phyloP scores from a whole-genome alignment of 2,329 filamentous ascomycete genomes.

The Verticillium nonalfalfae region DNA sequence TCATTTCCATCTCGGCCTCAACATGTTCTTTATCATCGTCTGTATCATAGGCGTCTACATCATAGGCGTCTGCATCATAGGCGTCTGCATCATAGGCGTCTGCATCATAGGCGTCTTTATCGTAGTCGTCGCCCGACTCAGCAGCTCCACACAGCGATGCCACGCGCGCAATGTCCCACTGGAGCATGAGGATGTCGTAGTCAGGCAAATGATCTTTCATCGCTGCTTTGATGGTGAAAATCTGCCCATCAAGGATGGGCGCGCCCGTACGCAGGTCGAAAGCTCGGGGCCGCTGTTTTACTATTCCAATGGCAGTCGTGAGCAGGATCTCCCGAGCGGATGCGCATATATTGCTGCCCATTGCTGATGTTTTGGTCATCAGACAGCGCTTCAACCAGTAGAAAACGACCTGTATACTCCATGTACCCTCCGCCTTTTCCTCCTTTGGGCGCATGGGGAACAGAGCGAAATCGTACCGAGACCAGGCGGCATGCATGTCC shows the following conservation, averaged over 20 bases:
- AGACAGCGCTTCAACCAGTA: neutral
- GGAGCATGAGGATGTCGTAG: neutral
- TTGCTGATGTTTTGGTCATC: neutral
- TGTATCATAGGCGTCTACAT: no score
- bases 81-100: no score
- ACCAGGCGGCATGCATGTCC: neutral
- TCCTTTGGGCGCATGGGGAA: neutral
- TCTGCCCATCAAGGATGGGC: neutral
- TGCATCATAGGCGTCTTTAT: neutral
- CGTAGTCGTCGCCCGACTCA: neutral
- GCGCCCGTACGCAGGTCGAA: neutral
- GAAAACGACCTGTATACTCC: neutral
- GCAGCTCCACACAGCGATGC: neutral
- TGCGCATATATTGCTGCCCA: neutral
- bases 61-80: no score
- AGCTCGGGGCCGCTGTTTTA: neutral
- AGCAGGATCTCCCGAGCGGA: neutral
- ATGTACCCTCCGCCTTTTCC: neutral
- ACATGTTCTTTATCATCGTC: neutral
- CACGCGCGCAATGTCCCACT: neutral
- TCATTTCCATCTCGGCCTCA: neutral
- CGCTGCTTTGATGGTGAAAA: neutral
- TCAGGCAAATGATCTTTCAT: neutral
- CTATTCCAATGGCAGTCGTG: neutral
- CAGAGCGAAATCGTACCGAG: neutral